phyloP scores from a whole-genome alignment of 2,329 filamentous ascomycete genomes.

The Xylariales sp. region DNA sequence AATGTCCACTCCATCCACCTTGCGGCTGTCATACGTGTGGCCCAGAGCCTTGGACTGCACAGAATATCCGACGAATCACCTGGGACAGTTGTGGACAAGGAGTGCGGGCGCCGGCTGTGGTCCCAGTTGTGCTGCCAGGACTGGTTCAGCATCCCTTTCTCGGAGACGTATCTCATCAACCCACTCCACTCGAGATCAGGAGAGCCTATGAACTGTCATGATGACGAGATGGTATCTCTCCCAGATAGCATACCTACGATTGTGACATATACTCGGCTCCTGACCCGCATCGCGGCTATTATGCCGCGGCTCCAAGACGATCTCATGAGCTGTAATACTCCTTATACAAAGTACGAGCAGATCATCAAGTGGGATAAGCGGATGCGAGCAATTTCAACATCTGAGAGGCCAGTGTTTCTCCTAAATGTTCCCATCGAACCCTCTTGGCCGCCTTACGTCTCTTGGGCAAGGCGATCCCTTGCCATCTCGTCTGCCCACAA shows the following conservation, averaged over 20 bases:
- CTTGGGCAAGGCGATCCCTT: slow-evolving; percentile 17
- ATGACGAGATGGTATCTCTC: slow-evolving; percentile 19
- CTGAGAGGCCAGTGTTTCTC: slow-evolving; percentile 21
- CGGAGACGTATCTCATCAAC: slow-evolving; percentile 32
- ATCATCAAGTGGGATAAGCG: slow-evolving; percentile 27
- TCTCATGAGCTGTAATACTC: slow-evolving; percentile 25
- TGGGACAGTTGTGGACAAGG: slow-evolving; percentile 15
- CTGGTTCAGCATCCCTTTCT: slow-evolving; percentile 31
- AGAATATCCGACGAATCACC: slow-evolving; percentile 22
- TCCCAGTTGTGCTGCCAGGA: slow-evolving; percentile 32
- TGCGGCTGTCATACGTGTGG: slow-evolving; percentile 39
- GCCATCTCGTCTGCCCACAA: slow-evolving; percentile 33
- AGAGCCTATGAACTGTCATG: slow-evolving; percentile 28
- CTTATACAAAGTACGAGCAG: slow-evolving; percentile 29
- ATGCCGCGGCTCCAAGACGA: slow-evolving; percentile 29
- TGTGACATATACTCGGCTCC: slow-evolving; percentile 22
- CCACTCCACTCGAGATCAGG: slow-evolving; percentile 28
- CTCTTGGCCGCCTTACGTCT: slow-evolving; percentile 24
- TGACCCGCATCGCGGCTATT: slow-evolving; percentile 25
- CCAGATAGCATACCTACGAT: slow-evolving; percentile 17
- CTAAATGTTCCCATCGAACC: slow-evolving; percentile 20
- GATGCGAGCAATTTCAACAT: slow-evolving; percentile 27
- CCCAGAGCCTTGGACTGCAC: slow-evolving; percentile 42
- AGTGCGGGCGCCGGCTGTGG: slow-evolving; percentile 30
- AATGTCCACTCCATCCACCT: slow-evolving; percentile 36